These are phyloP conservation scores for Penicillium sp. DNA, from an alignment of 2,329 filamentous ascomycete species.

Conservation along the genomic window DNA sequence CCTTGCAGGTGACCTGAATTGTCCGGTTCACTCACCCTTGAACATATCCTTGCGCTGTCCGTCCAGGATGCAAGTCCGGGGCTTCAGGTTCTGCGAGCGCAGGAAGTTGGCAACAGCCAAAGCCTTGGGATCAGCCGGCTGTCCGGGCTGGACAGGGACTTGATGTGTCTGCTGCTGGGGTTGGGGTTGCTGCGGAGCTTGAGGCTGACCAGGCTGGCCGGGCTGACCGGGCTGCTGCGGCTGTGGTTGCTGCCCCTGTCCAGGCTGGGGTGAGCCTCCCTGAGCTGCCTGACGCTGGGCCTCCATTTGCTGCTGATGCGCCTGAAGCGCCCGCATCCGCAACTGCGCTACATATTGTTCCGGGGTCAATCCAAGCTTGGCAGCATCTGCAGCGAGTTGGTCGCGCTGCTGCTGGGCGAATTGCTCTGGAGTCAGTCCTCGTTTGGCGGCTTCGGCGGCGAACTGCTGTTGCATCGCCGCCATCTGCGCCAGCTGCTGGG, in stretches of 20 bases:
- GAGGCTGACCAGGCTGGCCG: conserved; percentile 24
- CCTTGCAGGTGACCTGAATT: background rate
- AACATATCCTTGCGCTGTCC: conserved; percentile 99
- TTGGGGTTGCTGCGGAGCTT: conserved; percentile 32
- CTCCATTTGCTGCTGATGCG: conserved; percentile 41
- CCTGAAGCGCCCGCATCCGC: conserved; percentile 50
- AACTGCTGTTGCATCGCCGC: conserved; percentile 80
- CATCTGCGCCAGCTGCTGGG: conserved; percentile 86
- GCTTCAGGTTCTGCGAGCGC: conserved; percentile 80
- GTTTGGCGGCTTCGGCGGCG: conserved; percentile 77
- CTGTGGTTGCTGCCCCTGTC: conserved; percentile 44
- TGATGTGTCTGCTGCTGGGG: conserved; percentile 45
- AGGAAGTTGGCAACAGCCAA: conserved; percentile 89
- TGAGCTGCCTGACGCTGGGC: conserved; percentile 39
- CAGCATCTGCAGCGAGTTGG: conserved; percentile 48
- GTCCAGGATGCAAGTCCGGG: conserved; percentile 86
- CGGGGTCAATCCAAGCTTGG: conserved; percentile 55
- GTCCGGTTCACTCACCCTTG: conserved; percentile 61
- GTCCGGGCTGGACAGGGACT: conserved; percentile 49
- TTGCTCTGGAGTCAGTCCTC: conserved; percentile 80
- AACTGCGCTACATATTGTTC: conserved; percentile 51
- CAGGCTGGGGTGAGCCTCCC: conserved; percentile 35
- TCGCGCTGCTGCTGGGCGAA: conserved; percentile 67
- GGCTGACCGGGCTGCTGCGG: conserved; percentile 27
- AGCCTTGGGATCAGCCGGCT: conserved; percentile 82